phyloP scores from a whole-genome alignment of 352 stramenopile species.

The Pythium scleroteichum region DNA sequence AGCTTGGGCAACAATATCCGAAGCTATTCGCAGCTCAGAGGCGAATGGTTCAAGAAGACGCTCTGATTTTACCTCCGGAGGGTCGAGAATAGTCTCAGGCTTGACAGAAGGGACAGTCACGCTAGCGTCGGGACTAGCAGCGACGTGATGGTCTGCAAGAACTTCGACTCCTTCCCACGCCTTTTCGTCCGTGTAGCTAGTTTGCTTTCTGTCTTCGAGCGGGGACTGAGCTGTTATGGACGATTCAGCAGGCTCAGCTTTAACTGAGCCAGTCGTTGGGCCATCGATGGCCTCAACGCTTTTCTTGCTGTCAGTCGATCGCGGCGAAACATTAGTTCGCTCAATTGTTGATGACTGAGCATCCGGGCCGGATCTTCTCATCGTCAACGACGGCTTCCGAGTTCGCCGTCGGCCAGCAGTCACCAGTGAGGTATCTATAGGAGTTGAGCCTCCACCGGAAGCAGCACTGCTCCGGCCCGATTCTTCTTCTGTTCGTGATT shows the following conservation, averaged over 20 bases:
- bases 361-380: not conserved
- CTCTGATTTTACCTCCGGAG: too few species aligned
- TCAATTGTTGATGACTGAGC: not conserved
- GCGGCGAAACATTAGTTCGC: not conserved
- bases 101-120: too few species aligned
- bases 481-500: conserved; percentile 1
- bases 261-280: too few species aligned
- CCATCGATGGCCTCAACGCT: not conserved
- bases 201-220: too few species aligned
- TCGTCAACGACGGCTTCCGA: conserved; percentile 14
- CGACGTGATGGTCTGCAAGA: not conserved
- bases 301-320: not conserved
- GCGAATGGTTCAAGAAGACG: too few species aligned
- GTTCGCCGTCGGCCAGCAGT: conserved; percentile 12
- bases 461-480: not conserved
- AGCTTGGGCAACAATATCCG: too few species aligned
- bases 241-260: too few species aligned
- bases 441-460: conserved; percentile 5
- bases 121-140: not conserved
- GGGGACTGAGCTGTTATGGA: too few species aligned
- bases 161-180: too few species aligned
- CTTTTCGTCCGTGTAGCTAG: too few species aligned
- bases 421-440: conserved; percentile 1
- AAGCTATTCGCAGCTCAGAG: too few species aligned
- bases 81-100: too few species aligned